Evolutionary conservation across 805 yeast genomes (phyloP).

Genomic region (Lipomyces kockii): DNA sequence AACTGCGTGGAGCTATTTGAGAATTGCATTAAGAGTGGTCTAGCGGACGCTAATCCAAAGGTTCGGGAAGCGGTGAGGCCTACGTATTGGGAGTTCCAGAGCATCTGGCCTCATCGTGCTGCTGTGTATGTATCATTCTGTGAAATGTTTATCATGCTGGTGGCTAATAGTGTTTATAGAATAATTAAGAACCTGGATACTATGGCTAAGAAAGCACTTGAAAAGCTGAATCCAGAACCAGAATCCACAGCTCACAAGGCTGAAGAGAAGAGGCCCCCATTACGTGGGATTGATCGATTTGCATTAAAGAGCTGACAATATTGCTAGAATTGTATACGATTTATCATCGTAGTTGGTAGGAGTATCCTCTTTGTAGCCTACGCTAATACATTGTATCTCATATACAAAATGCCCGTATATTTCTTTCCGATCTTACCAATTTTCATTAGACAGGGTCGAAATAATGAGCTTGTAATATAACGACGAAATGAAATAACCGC

Average conservation of each 20-base stretch:
- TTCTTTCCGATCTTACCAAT: too few species aligned
- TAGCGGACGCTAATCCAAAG: conserved; percentile 77
- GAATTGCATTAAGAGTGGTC: conserved; percentile 60
- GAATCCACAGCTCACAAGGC: conserved; percentile 26
- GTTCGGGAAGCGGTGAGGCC: conserved; percentile 78
- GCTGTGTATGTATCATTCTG: conserved; percentile 40
- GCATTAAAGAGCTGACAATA: neutral
- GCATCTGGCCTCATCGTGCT: conserved; percentile 59
- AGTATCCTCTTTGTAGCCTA: neutral
- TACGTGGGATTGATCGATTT: neutral
- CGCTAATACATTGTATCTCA: neutral
- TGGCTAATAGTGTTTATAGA: conserved; percentile 30
- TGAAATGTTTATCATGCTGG: neutral
- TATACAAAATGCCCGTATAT: neutral
- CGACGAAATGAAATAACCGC: neutral
- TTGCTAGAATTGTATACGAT: neutral
- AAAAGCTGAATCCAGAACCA: conserved; percentile 57
- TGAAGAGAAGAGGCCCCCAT: neutral
- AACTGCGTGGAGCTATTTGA: conserved; percentile 53
- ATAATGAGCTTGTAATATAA: too few species aligned
- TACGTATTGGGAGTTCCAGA: conserved; percentile 72
- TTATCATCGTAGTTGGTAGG: neutral
- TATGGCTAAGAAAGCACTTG: conserved; percentile 62
- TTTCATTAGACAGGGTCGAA: too few species aligned
- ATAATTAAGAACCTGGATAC: conserved; percentile 50